These are phyloP conservation scores for Vaccinium vitisidaea DNA, from an alignment of 148 eudicot species.

Conservation along the genomic window DNA sequence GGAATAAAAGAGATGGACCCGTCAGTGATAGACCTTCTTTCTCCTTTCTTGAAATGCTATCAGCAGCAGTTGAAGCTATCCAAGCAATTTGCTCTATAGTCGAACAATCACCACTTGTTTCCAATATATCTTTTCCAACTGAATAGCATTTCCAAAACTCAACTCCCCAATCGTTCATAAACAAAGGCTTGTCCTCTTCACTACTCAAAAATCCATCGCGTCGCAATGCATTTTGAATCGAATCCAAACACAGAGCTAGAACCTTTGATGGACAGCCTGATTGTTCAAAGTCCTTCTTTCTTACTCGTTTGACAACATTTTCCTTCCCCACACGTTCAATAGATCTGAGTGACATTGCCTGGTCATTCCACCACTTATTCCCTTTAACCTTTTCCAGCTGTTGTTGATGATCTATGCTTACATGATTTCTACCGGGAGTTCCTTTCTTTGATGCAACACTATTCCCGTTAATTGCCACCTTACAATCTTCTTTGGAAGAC, in stretches of 20 bases:
- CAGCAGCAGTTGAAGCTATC: slow-evolving; percentile 81
- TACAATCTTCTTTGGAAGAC: slow-evolving; percentile 23
- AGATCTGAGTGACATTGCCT: slow-evolving; percentile 6
- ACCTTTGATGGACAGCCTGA: slow-evolving; percentile 68
- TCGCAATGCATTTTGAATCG: slow-evolving; percentile 47
- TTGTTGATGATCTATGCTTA: slow-evolving; percentile 15
- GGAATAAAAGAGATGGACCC: slow-evolving; percentile 62
- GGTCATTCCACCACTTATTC: slow-evolving; percentile 22
- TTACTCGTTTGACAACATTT: slow-evolving; percentile 24
- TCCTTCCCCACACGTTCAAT: slow-evolving; percentile 21
- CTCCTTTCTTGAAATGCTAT: slow-evolving; percentile 71
- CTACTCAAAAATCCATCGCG: slow-evolving; percentile 29
- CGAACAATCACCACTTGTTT: slow-evolving; percentile 51
- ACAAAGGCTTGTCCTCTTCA: slow-evolving; percentile 45
- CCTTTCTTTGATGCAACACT: slow-evolving; percentile 21
- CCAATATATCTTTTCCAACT: slow-evolving; percentile 58
- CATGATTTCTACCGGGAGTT: slow-evolving; percentile 11
- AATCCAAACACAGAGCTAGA: slow-evolving; percentile 61
- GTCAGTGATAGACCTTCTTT: slow-evolving; percentile 51
- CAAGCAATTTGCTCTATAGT: slow-evolving; percentile 77
- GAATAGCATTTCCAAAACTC: slow-evolving; percentile 75
- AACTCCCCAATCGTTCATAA: slow-evolving; percentile 66
- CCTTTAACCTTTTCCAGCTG: slow-evolving; percentile 23
- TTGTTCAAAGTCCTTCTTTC: slow-evolving; percentile 19
- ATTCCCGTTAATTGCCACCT: slow-evolving; percentile 24